Evolutionary conservation across 345 rosid genomes (phyloP).

Genomic region (Geranium brycei): DNA sequence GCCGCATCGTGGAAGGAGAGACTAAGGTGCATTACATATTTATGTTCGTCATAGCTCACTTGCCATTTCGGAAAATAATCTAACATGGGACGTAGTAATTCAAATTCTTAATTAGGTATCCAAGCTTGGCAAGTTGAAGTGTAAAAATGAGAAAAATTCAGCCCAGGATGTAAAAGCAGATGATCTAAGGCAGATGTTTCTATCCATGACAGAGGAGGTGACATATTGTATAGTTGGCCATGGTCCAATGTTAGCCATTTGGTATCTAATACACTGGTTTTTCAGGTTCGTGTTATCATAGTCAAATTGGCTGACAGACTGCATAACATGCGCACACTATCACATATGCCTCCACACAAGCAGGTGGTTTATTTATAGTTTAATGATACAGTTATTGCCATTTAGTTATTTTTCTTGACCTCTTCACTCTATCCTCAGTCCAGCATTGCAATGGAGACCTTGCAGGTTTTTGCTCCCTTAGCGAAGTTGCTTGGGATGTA

Average conservation of each 20-base stretch:
- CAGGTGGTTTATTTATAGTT: slow-evolving; percentile 43
- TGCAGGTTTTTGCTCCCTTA: slow-evolving; percentile 18
- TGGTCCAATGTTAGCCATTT: background rate
- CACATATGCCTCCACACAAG: slow-evolving; percentile 90
- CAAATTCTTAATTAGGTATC: slow-evolving; percentile 47
- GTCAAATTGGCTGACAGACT: slow-evolving; percentile 97
- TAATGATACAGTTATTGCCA: background rate
- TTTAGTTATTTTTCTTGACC: slow-evolving; percentile 12
- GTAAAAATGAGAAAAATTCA: background rate
- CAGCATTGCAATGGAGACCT: too few relatives aligned
- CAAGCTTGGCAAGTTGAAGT: slow-evolving; percentile 84
- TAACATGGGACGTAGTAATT: too few relatives aligned
- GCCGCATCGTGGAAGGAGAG: slow-evolving; percentile 97
- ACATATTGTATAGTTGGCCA: background rate
- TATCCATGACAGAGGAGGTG: too few relatives aligned
- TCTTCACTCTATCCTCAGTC: slow-evolving; percentile 4
- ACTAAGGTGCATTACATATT: slow-evolving; percentile 56
- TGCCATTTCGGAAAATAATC: background rate
- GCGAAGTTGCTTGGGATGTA: slow-evolving; percentile 97
- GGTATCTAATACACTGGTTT: slow-evolving; percentile 8
- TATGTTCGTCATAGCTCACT: slow-evolving; percentile 2
- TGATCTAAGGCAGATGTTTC: slow-evolving; percentile 49
- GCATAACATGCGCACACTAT: slow-evolving; percentile 95
- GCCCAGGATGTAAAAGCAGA: slow-evolving; percentile 81
- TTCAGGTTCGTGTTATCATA: slow-evolving; percentile 94